Conservation (phyloP, 2,329 filamentous ascomycete genomes). For the Colletotrichum limetticola region DNA sequence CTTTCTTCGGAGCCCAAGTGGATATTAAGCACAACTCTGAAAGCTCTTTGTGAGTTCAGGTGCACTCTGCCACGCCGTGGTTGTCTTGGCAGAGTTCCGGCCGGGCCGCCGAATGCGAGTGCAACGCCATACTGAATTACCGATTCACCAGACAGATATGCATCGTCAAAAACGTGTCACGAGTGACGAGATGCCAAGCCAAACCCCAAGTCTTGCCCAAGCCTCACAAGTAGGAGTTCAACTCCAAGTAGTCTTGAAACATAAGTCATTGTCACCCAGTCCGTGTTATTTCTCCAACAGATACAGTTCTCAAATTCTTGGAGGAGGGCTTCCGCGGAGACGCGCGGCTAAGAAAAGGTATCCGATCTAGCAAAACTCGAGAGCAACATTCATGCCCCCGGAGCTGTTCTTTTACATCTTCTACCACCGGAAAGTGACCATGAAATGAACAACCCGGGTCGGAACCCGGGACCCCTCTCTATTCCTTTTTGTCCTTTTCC, state of each 20-base stretch:
- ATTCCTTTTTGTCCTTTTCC: background rate
- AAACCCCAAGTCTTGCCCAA: background rate
- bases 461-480: background rate
- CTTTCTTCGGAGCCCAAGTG: background rate
- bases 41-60: background rate
- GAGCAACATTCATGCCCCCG: background rate
- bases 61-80: background rate
- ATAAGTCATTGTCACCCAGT: too few species aligned
- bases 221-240: background rate
- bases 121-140: background rate
- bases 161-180: background rate
- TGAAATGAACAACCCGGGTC: background rate
- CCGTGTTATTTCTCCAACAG: background rate
- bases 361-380: background rate
- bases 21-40: background rate
- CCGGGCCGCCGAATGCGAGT: background rate
- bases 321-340: background rate
- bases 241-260: background rate
- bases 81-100: background rate
- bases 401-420: background rate
- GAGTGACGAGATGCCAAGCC: background rate
- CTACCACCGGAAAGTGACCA: background rate
- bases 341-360: background rate
- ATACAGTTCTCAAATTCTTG: background rate
- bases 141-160: background rate